phyloP scores from a whole-genome alignment of 345 rosid species.

The Camelina laxa region DNA sequence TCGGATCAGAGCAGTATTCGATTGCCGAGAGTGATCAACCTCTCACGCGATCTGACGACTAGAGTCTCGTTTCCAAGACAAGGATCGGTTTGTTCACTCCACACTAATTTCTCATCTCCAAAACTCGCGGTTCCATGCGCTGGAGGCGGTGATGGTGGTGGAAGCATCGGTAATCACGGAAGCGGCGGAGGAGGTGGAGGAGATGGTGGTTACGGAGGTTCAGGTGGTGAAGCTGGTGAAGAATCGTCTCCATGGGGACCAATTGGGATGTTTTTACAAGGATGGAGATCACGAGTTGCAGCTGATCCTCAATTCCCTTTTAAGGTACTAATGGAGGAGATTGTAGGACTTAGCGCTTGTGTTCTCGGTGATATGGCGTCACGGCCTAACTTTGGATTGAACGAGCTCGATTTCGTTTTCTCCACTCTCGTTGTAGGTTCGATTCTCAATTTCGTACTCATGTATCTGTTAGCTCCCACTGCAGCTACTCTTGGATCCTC shows the following conservation, averaged over 20 bases:
- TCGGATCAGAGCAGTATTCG: conserved; percentile 41
- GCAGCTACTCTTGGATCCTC: conserved; percentile 45
- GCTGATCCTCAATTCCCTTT: conserved; percentile 97
- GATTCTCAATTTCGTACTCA: conserved; percentile 83
- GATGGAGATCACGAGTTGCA: conserved; percentile 91
- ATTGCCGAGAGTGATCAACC: conserved; percentile 33
- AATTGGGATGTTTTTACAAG: conserved; percentile 66
- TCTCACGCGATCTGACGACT: conserved; percentile 33
- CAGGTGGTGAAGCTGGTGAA: conserved; percentile 40
- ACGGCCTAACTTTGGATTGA: conserved; percentile 92
- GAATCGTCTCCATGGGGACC: conserved; percentile 55
- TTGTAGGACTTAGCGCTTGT: conserved; percentile 86
- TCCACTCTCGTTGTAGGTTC: conserved; percentile 89
- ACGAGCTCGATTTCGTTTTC: conserved; percentile 94
- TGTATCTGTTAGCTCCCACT: conserved; percentile 93
- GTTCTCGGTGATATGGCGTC: conserved; percentile 97
- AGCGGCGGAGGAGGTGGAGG: conserved; percentile 46
- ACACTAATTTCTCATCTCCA: conserved; percentile 35
- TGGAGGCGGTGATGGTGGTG: conserved; percentile 58
- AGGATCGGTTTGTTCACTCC: conserved; percentile 40
- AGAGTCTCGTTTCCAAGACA: conserved; percentile 40
- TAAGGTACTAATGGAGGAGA: conserved; percentile 94
- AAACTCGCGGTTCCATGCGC: conserved; percentile 39
- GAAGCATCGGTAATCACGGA: conserved; percentile 48
- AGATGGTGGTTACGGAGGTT: conserved; percentile 37